These are phyloP conservation scores for Boechera retrofracta DNA, from an alignment of 345 rosid genomes.

Conservation along the genomic window DNA sequence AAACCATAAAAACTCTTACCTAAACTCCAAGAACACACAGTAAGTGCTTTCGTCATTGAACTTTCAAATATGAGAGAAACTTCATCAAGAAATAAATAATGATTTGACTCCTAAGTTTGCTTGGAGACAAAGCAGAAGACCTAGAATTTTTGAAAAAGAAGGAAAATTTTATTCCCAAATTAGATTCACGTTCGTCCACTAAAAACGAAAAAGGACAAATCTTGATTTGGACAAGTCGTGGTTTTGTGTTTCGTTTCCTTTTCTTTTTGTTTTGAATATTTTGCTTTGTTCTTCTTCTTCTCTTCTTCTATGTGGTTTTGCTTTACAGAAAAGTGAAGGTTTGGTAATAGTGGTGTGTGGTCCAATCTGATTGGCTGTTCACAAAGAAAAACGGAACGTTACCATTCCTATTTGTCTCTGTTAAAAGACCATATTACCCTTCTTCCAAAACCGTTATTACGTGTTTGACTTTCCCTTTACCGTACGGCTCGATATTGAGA, in stretches of 20 bases:
- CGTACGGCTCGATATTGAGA: constrained; percentile 31
- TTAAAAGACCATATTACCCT: constrained; percentile 19
- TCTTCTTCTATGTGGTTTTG: constrained; percentile 18
- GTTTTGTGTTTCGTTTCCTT: neutral
- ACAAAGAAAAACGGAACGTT: constrained; percentile 35
- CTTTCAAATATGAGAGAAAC: constrained; percentile 12
- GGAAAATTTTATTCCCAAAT: constrained; percentile 9
- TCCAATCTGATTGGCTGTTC: constrained; percentile 26
- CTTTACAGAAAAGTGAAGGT: constrained; percentile 42
- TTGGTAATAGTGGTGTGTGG: constrained; percentile 41
- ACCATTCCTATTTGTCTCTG: neutral
- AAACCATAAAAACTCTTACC: constrained; percentile 40
- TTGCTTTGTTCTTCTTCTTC: constrained; percentile 11
- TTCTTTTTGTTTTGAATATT: neutral
- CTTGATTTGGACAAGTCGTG: constrained; percentile 42
- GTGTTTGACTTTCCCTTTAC: constrained; percentile 30
- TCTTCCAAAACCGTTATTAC: constrained; percentile 9
- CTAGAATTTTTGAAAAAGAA: constrained; percentile 21
- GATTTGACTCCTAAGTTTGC: constrained; percentile 53
- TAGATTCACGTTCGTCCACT: constrained; percentile 25
- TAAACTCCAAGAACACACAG: constrained; percentile 7
- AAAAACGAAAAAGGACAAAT: constrained; percentile 12
- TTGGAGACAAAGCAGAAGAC: constrained; percentile 62
- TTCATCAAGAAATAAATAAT: neutral
- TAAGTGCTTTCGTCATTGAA: constrained; percentile 8